phyloP scores from a whole-genome alignment of 345 rosid genomes.

The Lepidium sativum region DNA sequence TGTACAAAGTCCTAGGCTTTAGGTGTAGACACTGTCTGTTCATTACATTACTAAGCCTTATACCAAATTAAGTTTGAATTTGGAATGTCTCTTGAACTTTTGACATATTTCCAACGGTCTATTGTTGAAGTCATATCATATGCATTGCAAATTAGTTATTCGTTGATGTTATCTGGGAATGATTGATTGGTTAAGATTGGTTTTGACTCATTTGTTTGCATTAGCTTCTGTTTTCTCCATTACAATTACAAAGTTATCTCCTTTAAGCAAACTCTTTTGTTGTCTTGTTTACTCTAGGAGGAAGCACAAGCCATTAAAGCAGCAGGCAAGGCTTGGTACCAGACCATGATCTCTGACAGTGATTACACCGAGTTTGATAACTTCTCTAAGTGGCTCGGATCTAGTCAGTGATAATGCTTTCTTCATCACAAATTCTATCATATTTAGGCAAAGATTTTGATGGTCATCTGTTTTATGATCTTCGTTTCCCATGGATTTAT shows the following conservation, averaged over 20 bases:
- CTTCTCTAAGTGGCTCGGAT: constrained; percentile 85
- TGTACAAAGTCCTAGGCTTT: background rate
- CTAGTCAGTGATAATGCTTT: constrained; percentile 40
- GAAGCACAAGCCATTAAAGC: constrained; percentile 61
- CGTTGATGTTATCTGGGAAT: background rate
- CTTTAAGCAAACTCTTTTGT: background rate
- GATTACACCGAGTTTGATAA: constrained; percentile 84
- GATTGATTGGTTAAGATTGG: background rate
- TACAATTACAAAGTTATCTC: background rate
- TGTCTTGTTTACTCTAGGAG: constrained; percentile 41
- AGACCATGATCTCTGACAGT: constrained; percentile 86
- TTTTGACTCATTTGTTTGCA: background rate
- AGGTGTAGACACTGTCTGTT: background rate
- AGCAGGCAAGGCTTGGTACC: constrained; percentile 92
- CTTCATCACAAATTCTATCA: background rate
- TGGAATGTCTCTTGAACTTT: background rate
- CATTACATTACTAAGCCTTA: background rate
- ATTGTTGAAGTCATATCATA: background rate
- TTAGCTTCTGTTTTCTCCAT: background rate
- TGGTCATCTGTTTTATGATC: background rate
- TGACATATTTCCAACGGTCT: background rate
- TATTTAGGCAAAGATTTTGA: constrained; percentile 25
- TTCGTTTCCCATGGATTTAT: constrained; percentile 8
- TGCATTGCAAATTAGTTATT: background rate
- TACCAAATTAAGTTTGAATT: background rate